These are phyloP conservation scores for Colletotrichum spinosum DNA, from an alignment of 2,329 filamentous ascomycete genomes.

Conservation along the genomic window DNA sequence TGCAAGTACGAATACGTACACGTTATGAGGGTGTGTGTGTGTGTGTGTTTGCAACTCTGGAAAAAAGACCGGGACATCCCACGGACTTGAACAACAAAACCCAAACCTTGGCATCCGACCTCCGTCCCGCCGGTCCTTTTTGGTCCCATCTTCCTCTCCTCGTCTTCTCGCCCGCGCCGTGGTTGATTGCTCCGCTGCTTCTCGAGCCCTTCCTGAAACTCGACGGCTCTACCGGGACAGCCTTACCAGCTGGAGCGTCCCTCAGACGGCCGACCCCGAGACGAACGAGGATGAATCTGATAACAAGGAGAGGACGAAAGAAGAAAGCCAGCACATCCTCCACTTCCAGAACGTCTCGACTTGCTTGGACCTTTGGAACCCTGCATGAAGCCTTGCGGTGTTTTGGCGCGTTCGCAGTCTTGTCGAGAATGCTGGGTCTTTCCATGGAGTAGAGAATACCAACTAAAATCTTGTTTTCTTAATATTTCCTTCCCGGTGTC, in stretches of 20 bases:
- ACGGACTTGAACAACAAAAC: conserved; percentile 18
- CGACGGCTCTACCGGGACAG: conserved; percentile 6
- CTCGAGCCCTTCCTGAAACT: conserved; percentile 31
- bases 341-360: neutral
- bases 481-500: neutral
- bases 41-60: conserved; percentile 16
- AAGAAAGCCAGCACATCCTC: neutral
- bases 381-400: too few species aligned
- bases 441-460: neutral
- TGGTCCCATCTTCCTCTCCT: conserved; percentile 2
- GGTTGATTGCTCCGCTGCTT: neutral
- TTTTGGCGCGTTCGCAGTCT: too few species aligned
- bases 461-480: neutral
- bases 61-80: conserved; percentile 5
- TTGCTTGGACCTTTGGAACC: neutral
- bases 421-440: too few species aligned
- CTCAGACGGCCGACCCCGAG: conserved; percentile 18
- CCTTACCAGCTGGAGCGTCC: conserved; percentile 1
- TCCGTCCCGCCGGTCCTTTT: conserved; percentile 19
- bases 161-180: neutral
- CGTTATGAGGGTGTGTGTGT: neutral
- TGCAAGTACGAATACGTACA: too few species aligned
- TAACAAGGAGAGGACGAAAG: neutral
- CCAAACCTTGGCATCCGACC: conserved; percentile 34
- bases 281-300: conserved; percentile 4